phyloP scores from a whole-genome alignment of 2,329 filamentous ascomycete species.

The Juglanconis oblonga region DNA sequence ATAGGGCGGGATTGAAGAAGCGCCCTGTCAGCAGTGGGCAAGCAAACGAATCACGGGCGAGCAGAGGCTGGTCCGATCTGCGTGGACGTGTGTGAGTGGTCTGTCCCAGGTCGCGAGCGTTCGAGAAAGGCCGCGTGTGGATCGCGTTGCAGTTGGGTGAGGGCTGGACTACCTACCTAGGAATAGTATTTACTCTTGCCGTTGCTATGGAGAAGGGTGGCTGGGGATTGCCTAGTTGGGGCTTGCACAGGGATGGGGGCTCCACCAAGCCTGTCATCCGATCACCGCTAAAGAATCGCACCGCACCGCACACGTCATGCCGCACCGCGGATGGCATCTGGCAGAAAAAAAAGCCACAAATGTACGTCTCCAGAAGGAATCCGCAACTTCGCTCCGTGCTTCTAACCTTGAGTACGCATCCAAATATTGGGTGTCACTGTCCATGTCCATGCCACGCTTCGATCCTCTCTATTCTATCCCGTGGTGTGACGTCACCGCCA shows the following conservation, averaged over 20 bases:
- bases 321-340: too few relatives aligned
- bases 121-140: background rate
- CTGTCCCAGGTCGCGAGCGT: background rate
- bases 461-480: too few relatives aligned
- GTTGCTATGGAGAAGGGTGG: slow-evolving; percentile 17
- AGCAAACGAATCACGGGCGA: slow-evolving; percentile 4
- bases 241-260: background rate
- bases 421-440: too few relatives aligned
- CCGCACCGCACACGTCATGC: too few relatives aligned
- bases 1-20: background rate
- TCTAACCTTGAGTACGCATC: too few relatives aligned
- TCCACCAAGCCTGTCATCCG: too few relatives aligned
- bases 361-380: too few relatives aligned
- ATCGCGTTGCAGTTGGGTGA: background rate
- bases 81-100: slow-evolving; percentile 14
- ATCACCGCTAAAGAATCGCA: too few relatives aligned
- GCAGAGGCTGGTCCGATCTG: slow-evolving; percentile 7
- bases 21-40: slow-evolving; percentile 1
- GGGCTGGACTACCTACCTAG: background rate
- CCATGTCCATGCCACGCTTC: too few relatives aligned
- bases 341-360: too few relatives aligned
- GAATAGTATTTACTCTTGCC: slow-evolving; percentile 8
- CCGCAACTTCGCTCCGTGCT: too few relatives aligned
- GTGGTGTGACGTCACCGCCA: background rate
- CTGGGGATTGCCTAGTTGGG: slow-evolving; percentile 25